These are phyloP conservation scores for Beauveria asiatica DNA, from an alignment of 2,329 filamentous ascomycete genomes.

Conservation along the genomic window DNA sequence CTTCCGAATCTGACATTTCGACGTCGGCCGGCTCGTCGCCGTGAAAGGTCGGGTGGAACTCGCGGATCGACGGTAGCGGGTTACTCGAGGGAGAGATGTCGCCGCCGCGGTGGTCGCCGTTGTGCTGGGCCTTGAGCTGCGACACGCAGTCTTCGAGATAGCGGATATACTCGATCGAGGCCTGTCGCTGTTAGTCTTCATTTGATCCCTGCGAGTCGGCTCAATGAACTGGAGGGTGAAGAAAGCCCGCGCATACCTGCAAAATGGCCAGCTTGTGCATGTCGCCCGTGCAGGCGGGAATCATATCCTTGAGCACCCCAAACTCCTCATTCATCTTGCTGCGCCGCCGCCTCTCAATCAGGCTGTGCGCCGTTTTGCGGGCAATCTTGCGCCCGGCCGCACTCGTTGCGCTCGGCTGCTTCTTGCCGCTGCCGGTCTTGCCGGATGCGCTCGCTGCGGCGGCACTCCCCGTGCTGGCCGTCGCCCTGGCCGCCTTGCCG, in stretches of 20 bases:
- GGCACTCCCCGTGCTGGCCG: constrained; percentile 12
- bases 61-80: constrained; percentile 28
- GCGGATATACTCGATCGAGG: constrained; percentile 90
- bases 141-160: constrained; percentile 85
- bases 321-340: constrained; percentile 99
- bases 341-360: constrained; percentile 81
- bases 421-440: constrained; percentile 52
- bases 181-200: constrained; percentile 39
- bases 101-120: constrained; percentile 21
- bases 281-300: constrained; percentile 89
- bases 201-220: background rate
- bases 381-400: constrained; percentile 91
- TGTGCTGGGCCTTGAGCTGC: constrained; percentile 60
- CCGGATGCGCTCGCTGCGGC: constrained; percentile 13
- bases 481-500: constrained; percentile 15
- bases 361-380: constrained; percentile 88
- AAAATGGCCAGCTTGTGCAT: constrained; percentile 98
- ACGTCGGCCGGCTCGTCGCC: constrained; percentile 37
- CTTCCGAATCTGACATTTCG: constrained; percentile 52
- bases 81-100: constrained; percentile 20
- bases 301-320: constrained; percentile 85
- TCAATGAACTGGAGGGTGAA: too few relatives aligned
- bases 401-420: constrained; percentile 65
- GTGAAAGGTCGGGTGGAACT: constrained; percentile 33
- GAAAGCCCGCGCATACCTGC: constrained; percentile 55